Percentiles rank a stretch among this genome's conserved stretches.
Conservation (phyloP, 495 filamentous ascomycete genomes). For the Bathelium albidoporum region DNA sequence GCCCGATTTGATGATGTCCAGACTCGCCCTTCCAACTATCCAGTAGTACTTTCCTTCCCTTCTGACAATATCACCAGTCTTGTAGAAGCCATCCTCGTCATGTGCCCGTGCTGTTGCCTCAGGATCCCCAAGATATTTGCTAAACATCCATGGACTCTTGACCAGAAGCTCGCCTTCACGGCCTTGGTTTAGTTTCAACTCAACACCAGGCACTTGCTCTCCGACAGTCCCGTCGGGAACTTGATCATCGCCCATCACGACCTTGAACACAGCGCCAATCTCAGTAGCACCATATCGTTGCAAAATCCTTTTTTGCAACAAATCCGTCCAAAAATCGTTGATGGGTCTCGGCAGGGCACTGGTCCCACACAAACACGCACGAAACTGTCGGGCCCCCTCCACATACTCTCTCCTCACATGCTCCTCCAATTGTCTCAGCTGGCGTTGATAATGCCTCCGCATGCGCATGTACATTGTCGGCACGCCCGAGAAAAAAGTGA, state of each 20-base stretch:
- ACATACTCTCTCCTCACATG: slow-evolving; percentile 28
- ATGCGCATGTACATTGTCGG: slow-evolving; percentile 45
- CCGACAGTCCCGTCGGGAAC: slow-evolving; percentile 38
- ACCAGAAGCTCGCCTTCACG: slow-evolving; percentile 35
- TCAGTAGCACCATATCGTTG: slow-evolving; percentile 41
- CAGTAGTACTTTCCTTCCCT: slow-evolving; percentile 38
- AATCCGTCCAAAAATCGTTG: slow-evolving; percentile 36
- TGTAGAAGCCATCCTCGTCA: slow-evolving; percentile 37
- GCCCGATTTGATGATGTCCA: slow-evolving; percentile 39
- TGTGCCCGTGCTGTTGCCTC: slow-evolving; percentile 33
- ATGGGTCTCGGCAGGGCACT: slow-evolving; percentile 38
- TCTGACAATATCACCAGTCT: slow-evolving; percentile 40
- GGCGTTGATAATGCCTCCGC: slow-evolving; percentile 37
- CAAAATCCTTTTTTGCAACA: slow-evolving; percentile 34
- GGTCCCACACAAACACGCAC: slow-evolving; percentile 38
- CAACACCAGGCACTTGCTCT: slow-evolving; percentile 27
- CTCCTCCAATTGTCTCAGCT: slow-evolving; percentile 11
- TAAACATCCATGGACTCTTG: slow-evolving; percentile 38
- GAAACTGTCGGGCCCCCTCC: slow-evolving; percentile 31
- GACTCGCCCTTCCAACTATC: slow-evolving; percentile 39
- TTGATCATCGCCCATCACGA: slow-evolving; percentile 27
- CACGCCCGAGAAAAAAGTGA: slow-evolving; percentile 41
- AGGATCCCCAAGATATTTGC: slow-evolving; percentile 36
- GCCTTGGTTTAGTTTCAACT: slow-evolving; percentile 26
- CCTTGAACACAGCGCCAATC: slow-evolving; percentile 39